Conservation (phyloP, 805 yeast genomes). For the Yamadazyma kitorensis region DNA sequence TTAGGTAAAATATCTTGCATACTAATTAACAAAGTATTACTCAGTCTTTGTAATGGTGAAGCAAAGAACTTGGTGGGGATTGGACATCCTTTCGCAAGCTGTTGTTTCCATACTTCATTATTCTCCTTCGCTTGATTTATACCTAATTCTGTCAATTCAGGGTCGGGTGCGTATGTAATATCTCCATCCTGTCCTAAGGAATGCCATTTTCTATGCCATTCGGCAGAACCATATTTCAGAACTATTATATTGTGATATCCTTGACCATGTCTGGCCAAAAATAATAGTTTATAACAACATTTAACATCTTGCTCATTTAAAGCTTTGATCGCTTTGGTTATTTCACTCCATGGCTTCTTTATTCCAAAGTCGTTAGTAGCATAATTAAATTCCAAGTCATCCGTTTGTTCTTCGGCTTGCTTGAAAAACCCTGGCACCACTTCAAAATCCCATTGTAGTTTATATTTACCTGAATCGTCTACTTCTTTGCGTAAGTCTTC, state of each 20-base stretch:
- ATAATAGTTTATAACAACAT: conserved; percentile 42
- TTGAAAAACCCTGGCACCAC: conserved; percentile 49
- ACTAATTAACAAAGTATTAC: conserved; percentile 52
- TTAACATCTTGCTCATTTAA: conserved; percentile 6
- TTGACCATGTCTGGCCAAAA: conserved; percentile 68
- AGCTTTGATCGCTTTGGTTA: conserved; percentile 26
- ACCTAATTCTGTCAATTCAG: conserved; percentile 56
- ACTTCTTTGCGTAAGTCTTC: conserved; percentile 3
- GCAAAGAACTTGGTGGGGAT: conserved; percentile 53
- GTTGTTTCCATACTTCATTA: conserved; percentile 41
- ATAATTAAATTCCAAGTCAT: conserved; percentile 46
- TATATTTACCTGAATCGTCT: conserved; percentile 11
- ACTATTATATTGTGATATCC: conserved; percentile 63
- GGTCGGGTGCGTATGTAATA: conserved; percentile 58
- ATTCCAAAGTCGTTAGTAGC: conserved; percentile 45
- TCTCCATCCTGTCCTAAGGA: conserved; percentile 51
- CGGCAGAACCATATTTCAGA: conserved; percentile 40
- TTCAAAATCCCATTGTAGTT: conserved; percentile 45
- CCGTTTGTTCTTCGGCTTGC: conserved; percentile 43
- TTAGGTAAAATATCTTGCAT: conserved; percentile 27
- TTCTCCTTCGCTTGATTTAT: conserved; percentile 54
- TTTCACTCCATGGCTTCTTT: conserved; percentile 37
- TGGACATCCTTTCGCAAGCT: conserved; percentile 48
- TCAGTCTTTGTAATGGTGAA: conserved; percentile 64
- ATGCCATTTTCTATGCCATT: conserved; percentile 60